Evolutionary conservation across 148 eudicot genomes (phyloP).

Genomic region (Rheum nobile): DNA sequence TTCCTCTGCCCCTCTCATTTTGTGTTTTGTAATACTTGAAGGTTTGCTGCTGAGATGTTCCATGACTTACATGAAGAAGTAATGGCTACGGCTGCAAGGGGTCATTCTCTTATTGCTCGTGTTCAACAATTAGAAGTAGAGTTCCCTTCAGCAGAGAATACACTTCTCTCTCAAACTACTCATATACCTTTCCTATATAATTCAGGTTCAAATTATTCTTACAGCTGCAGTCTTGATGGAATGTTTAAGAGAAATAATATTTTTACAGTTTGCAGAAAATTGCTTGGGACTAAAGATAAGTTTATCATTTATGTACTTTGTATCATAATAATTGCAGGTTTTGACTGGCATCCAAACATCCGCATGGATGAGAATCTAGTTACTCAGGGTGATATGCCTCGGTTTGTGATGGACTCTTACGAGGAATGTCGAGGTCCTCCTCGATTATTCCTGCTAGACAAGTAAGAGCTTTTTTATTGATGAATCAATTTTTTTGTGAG

Average conservation of each 20-base stretch:
- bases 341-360: conserved; percentile 80
- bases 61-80: conserved; percentile 93
- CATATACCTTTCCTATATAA: conserved; percentile 63
- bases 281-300: background rate
- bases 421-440: conserved; percentile 98
- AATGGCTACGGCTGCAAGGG: conserved; percentile 80
- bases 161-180: conserved; percentile 69
- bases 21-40: conserved; percentile 21
- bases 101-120: conserved; percentile 67
- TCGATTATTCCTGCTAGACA: conserved; percentile 86
- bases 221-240: background rate
- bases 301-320: background rate
- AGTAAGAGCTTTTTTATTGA: conserved; percentile 31
- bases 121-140: conserved; percentile 90
- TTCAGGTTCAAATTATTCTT: conserved; percentile 36
- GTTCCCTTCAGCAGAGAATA: conserved; percentile 68
- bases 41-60: conserved; percentile 98
- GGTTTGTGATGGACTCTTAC: conserved; percentile 93
- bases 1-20: background rate
- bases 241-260: background rate
- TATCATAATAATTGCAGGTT: conserved; percentile 34
- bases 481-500: background rate
- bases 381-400: conserved; percentile 69
- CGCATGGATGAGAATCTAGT: conserved; percentile 56
- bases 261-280: background rate